Base-by-base conservation (phyloP, 768 basidiomycete species). In the Auricularia sp. region DNA sequence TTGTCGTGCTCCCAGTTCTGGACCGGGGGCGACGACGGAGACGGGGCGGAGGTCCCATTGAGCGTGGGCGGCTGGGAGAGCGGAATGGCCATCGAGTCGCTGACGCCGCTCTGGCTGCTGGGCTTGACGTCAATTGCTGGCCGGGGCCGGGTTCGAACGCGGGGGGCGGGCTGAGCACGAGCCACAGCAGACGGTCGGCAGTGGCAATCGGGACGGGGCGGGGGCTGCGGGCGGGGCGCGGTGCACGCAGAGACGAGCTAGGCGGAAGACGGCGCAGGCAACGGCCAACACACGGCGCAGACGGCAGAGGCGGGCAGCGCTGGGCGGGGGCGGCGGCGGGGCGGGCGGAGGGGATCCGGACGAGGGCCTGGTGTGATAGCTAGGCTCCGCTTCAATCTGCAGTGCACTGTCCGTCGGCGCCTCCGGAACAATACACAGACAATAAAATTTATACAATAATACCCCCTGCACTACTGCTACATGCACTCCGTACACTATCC, bases 1-100 rank as follows among this genome's bases (percentile, higher is more conserved):
- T 80, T 87, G 78, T 92, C 90, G 64, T 89, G 90, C 71, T 91
- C 90, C 90, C 90, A 92, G 34, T 34, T 65, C 85, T 29, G 68
- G 71, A n/a, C 35, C 64, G 59, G 16, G 61, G 63, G 33, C 34
- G 65, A 53, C 62, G 65, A 61, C 60, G 59, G 51, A 36, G 66
- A 66, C 54, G 54, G 51, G 59, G 64, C 62, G 62, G 34, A 62
- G 35, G 63, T 54, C 29, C 63, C 43, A 58, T 44, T 58, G 62
- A 65, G n/a, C 64, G 64, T 35, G 14, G 62, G 66, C 23, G 66
- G 36, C 53, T 61, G 47, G 62, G 65, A 42, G 36, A 68, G 64
- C 65, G 66, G 66, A 54, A 64, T 68, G 66, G 64, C 47, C 47
- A 51, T 51, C 47, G 47, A 18, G 39, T 42, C 39, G 39, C 39